phyloP scores from a whole-genome alignment of 1,284 basidiomycete species.

The Apiotrichum montevideense region DNA sequence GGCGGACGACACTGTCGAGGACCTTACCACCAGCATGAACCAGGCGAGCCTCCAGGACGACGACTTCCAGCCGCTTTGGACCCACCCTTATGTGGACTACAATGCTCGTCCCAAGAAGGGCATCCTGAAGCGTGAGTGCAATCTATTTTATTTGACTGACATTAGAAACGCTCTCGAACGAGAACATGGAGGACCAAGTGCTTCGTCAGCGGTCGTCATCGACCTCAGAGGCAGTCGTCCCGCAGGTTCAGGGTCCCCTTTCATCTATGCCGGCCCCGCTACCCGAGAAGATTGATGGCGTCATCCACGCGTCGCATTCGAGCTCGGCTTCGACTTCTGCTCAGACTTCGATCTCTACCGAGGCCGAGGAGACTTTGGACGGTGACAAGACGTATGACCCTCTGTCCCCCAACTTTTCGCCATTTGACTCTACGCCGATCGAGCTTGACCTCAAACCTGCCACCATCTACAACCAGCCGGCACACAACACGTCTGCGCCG shows the following conservation, averaged over 20 bases:
- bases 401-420: constrained; percentile 57
- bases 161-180: constrained; percentile 47
- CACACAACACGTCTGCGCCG: constrained; percentile 63
- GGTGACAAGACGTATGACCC: constrained; percentile 39
- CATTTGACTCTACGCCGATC: constrained; percentile 31
- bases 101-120: constrained; percentile 65
- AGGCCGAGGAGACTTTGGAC: background rate
- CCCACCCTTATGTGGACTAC: constrained; percentile 61
- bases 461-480: constrained; percentile 22
- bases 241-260: constrained; percentile 60
- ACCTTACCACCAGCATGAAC: constrained; percentile 46
- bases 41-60: constrained; percentile 15
- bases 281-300: constrained; percentile 77
- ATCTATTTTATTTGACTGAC: constrained; percentile 16
- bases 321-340: background rate
- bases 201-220: constrained; percentile 66
- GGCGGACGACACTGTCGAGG: constrained; percentile 52
- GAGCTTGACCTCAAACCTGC: constrained; percentile 13
- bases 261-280: constrained; percentile 70
- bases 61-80: constrained; percentile 57
- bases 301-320: constrained; percentile 56
- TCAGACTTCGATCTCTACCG: too few relatives aligned
- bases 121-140: constrained; percentile 76
- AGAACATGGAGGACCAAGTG: constrained; percentile 23
- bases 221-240: constrained; percentile 55